Evolutionary conservation across 495 filamentous ascomycete species (phyloP), one percentile per base, ranked within the genome.

Genomic region (Physcia stellaris): DNA sequence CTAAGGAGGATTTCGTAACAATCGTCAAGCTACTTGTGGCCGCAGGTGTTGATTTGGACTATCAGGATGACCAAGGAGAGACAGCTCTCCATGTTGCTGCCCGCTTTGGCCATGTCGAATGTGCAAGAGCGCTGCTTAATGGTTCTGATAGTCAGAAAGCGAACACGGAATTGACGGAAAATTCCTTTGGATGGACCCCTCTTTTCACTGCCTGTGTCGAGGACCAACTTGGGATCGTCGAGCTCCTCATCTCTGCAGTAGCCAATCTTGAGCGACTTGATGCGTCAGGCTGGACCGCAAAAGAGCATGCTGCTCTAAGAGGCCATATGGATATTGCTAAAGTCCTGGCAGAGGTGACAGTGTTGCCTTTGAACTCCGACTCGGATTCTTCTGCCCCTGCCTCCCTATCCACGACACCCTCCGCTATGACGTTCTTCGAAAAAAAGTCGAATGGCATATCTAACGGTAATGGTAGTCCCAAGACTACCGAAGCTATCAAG

Each of bases 51-150:
- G 85, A 94, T 50, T 78, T 94, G 56, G 92, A 98, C 54, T 90
- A 86, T 63, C 86, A 87, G 55, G 86, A 95, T 52, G 75, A 81
- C 40, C 79, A 83, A 30, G 88, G 88, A n/a, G 92, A 96, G 60
- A 86, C 86, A 22, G 86, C 87, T 3, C 57, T 98, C 29, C 92
- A 98, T 53, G 70, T 94, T 52, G 87, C 90, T 11, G 92, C 92
- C 18, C 76, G 86, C 24, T 87, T 86, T 52, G 86, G 83, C 10
- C 83, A 93, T 50, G 68, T 70, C 24, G 68, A 86, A 36, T 96
- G 90, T 50, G 83, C 80, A 1, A 67, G 61, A 40, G 75, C 80
- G 20, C 58, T 98, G 16, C 54, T 98, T 7, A 62, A 77, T 6
- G 84, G 82, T 10, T 77, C 73, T 0, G 49, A 63, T 6, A 61